Evolutionary conservation across 805 yeast genomes (phyloP).

Genomic region (Ogataea angusta): DNA sequence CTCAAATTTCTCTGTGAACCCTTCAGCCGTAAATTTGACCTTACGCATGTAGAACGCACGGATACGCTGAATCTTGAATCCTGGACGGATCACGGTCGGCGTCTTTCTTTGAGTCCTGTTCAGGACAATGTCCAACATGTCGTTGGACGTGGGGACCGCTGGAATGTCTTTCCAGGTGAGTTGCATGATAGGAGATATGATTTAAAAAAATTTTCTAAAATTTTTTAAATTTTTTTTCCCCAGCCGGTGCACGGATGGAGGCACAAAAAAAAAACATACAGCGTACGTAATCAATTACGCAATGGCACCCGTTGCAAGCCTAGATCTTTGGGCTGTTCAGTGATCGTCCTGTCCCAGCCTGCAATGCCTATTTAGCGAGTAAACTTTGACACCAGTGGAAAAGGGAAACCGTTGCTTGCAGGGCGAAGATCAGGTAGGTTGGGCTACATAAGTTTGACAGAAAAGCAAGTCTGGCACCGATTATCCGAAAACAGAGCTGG

Average conservation of each 20-base stretch:
- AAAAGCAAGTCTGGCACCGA: too few relatives aligned
- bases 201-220: slow-evolving; percentile 3
- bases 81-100: slow-evolving; percentile 97
- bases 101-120: slow-evolving; percentile 98
- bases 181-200: slow-evolving; percentile 58
- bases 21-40: slow-evolving; percentile 94
- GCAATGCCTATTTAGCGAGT: too few relatives aligned
- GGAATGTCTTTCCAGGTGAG: slow-evolving; percentile 98
- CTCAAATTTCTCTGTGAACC: slow-evolving; percentile 87
- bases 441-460: too few relatives aligned
- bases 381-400: too few relatives aligned
- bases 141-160: slow-evolving; percentile 87
- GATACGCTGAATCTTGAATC: slow-evolving; percentile 93
- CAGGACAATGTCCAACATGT: slow-evolving; percentile 91
- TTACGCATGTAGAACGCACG: slow-evolving; percentile 98
- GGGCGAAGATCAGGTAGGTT: too few relatives aligned
- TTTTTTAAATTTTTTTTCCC: neutral
- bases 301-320: too few relatives aligned
- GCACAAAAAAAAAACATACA: neutral
- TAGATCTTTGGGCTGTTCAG: too few relatives aligned
- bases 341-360: too few relatives aligned
- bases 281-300: neutral
- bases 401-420: too few relatives aligned
- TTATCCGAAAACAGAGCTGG: too few relatives aligned
- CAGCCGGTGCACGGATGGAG: slow-evolving; percentile 1